These are phyloP conservation scores for Lentinula sp. DNA, from an alignment of 768 basidiomycete genomes.

Conservation along the genomic window DNA sequence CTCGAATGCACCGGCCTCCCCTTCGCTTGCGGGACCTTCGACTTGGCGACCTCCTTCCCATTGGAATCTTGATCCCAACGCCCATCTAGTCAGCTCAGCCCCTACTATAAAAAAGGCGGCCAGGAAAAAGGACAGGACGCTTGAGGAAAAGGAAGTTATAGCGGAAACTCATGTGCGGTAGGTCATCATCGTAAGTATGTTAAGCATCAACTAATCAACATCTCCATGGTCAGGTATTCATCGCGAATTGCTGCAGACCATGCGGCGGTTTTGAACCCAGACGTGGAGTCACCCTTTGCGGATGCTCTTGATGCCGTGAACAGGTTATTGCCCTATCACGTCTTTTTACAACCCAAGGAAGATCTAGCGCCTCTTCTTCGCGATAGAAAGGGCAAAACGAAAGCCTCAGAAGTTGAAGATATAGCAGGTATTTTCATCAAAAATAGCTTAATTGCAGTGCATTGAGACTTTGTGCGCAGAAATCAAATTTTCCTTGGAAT, in stretches of 20 bases:
- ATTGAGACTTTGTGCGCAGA: slow-evolving; percentile 32
- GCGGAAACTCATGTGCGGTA: slow-evolving; percentile 46
- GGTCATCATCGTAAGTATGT: slow-evolving; percentile 14
- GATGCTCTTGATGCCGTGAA: slow-evolving; percentile 58
- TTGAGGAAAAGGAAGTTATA: slow-evolving; percentile 47
- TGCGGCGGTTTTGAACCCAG: slow-evolving; percentile 50
- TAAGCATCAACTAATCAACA: not conserved
- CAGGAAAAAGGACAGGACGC: slow-evolving; percentile 30
- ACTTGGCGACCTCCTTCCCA: slow-evolving; percentile 5
- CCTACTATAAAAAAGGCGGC: slow-evolving; percentile 14
- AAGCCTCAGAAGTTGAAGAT: slow-evolving; percentile 38
- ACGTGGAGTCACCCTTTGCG: slow-evolving; percentile 63
- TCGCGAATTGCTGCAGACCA: slow-evolving; percentile 60
- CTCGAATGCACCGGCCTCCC: not conserved
- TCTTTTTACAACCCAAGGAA: slow-evolving; percentile 69
- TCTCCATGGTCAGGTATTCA: slow-evolving; percentile 35
- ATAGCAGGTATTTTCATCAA: slow-evolving; percentile 36
- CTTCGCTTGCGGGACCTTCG: not conserved
- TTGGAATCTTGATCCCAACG: not conserved
- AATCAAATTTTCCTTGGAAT: slow-evolving; percentile 64
- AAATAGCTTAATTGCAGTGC: not conserved
- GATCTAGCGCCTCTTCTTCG: slow-evolving; percentile 40
- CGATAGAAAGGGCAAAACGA: slow-evolving; percentile 65
- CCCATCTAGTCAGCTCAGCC: not conserved
- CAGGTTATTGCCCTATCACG: slow-evolving; percentile 74